Evolutionary conservation across 768 basidiomycete genomes (phyloP).

Genomic region (Lactarius psammicola): DNA sequence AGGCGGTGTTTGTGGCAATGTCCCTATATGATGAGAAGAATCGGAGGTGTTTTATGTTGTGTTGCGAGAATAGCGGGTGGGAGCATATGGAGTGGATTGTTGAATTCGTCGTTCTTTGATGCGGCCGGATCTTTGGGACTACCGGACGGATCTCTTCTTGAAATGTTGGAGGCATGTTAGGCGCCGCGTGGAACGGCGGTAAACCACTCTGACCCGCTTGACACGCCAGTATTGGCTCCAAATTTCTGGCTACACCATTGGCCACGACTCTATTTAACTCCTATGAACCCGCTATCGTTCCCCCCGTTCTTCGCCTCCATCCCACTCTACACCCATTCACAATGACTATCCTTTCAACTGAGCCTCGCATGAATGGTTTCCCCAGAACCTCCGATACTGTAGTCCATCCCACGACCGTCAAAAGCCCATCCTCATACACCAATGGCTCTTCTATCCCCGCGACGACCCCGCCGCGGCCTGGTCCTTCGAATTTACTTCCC

Average conservation of each 20-base stretch:
- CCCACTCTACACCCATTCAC: not conserved
- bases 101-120: not conserved
- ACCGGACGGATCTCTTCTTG: not conserved
- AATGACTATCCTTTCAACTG: constrained; percentile 27
- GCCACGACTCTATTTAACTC: constrained; percentile 14
- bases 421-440: not conserved
- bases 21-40: not conserved
- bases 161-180: not conserved
- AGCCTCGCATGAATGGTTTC: constrained; percentile 22
- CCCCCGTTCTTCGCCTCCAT: not conserved
- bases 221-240: too few relatives aligned
- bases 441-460: not conserved
- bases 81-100: not conserved
- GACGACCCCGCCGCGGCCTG: not conserved
- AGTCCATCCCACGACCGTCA: not conserved
- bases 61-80: not conserved
- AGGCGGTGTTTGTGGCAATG: not conserved
- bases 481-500: constrained; percentile 42
- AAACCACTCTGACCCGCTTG: not conserved
- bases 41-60: not conserved
- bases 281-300: not conserved
- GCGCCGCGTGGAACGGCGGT: not conserved
- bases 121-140: not conserved
- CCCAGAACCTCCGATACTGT: constrained; percentile 1
- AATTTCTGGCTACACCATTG: too few relatives aligned